Percentiles rank a stretch among this genome's conserved stretches.
Conservation (phyloP, 805 yeast genomes). For the Kluyveromyces wickerhamii region DNA sequence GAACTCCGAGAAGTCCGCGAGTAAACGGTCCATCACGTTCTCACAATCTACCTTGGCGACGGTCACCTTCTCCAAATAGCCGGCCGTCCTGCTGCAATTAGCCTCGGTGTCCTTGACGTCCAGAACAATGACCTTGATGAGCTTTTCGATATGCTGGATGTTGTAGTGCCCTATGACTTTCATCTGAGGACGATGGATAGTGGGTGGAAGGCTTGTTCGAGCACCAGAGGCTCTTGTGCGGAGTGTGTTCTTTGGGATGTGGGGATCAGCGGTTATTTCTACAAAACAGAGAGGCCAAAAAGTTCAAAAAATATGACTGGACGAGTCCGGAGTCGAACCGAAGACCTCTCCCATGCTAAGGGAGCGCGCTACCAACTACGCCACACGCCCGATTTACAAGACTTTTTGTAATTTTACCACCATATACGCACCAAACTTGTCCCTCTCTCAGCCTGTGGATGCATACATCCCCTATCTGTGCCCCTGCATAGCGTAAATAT, state of each 20-base stretch:
- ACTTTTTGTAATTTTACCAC: too few species aligned
- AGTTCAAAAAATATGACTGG: too few species aligned
- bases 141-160: neutral
- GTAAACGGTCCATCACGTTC: neutral
- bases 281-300: too few species aligned
- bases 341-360: constrained; percentile 69
- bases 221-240: too few species aligned
- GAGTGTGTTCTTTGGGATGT: too few species aligned
- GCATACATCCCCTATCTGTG: too few species aligned
- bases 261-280: too few species aligned
- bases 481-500: too few species aligned
- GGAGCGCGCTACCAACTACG: constrained; percentile 74
- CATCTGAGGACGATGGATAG: neutral
- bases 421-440: too few species aligned
- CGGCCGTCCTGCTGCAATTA: neutral
- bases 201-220: too few species aligned
- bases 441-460: too few species aligned
- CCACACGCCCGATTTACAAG: constrained; percentile 72
- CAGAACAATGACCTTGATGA: constrained; percentile 1
- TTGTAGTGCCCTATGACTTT: constrained; percentile 3
- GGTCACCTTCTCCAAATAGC: neutral
- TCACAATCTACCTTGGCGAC: neutral
- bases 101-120: constrained; percentile 1
- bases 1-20: neutral
- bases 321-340: constrained; percentile 71